Evolutionary conservation across 1,284 basidiomycete species (phyloP).

Genomic region (Retiboletus flavoniger): DNA sequence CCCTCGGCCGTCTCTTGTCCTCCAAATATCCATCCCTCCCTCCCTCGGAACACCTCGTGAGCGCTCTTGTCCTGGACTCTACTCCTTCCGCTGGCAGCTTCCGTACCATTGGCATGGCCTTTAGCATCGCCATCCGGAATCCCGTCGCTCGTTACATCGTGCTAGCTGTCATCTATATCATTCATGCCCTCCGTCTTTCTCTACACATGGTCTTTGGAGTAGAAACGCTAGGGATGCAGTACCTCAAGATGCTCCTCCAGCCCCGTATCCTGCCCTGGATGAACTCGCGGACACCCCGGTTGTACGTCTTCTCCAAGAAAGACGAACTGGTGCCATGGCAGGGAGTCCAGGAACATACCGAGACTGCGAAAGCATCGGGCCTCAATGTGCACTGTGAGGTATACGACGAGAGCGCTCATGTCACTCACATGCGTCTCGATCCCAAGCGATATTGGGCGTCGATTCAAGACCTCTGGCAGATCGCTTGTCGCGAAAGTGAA

Average conservation of each 20-base stretch:
- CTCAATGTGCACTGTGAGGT: slow-evolving; percentile 39
- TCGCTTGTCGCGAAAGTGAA: slow-evolving; percentile 16
- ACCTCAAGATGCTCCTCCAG: slow-evolving; percentile 36
- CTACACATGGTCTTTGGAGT: slow-evolving; percentile 16
- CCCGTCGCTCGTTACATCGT: slow-evolving; percentile 33
- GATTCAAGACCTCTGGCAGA: slow-evolving; percentile 23
- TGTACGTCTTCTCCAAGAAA: slow-evolving; percentile 54
- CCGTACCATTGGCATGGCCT: slow-evolving; percentile 36
- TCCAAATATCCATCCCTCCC: slow-evolving; percentile 22
- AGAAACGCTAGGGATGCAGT: slow-evolving; percentile 19
- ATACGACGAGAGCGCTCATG: slow-evolving; percentile 52
- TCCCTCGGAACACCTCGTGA: slow-evolving; percentile 19
- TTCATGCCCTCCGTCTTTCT: slow-evolving; percentile 20
- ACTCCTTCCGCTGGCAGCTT: slow-evolving; percentile 42
- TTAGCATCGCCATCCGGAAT: slow-evolving; percentile 41
- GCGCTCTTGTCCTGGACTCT: slow-evolving; percentile 52
- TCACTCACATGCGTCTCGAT: slow-evolving; percentile 51
- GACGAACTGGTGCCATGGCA: slow-evolving; percentile 47
- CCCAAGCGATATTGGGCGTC: slow-evolving; percentile 37
- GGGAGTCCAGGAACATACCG: slow-evolving; percentile 45
- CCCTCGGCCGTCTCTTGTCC: slow-evolving; percentile 39
- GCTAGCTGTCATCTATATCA: slow-evolving; percentile 23
- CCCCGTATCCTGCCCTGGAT: slow-evolving; percentile 47
- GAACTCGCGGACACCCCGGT: slow-evolving; percentile 41
- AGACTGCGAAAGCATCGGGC: slow-evolving; percentile 37